Evolutionary conservation across 2,329 filamentous ascomycete genomes (phyloP).

Genomic region (Moelleriella libera): DNA sequence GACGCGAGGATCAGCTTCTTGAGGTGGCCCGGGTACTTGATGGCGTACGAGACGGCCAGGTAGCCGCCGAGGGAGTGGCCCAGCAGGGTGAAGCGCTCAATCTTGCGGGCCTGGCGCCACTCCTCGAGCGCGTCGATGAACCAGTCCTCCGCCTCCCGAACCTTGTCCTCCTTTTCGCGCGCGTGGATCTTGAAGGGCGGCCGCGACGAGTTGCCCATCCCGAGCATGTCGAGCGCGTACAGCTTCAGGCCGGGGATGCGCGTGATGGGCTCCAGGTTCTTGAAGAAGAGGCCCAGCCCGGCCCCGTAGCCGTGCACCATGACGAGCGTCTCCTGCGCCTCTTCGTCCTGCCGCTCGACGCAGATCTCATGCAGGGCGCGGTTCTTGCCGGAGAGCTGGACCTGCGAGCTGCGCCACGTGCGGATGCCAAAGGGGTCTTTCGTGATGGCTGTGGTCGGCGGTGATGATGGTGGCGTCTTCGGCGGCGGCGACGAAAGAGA

Average conservation of each 20-base stretch:
- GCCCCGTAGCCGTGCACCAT: conserved; percentile 97
- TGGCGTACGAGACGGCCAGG: conserved; percentile 82
- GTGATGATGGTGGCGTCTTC: too few species aligned
- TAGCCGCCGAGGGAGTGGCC: conserved; percentile 93
- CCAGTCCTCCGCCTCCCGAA: conserved; percentile 83
- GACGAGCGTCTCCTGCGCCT: conserved; percentile 73
- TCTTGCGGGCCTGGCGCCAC: conserved; percentile 77
- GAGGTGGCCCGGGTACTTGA: conserved; percentile 88
- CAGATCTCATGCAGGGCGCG: conserved; percentile 87
- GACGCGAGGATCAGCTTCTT: conserved; percentile 95
- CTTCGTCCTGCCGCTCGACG: conserved; percentile 68
- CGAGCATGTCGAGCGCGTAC: conserved; percentile 87
- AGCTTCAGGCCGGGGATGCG: conserved; percentile 71
- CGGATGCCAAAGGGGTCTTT: conserved; percentile 74
- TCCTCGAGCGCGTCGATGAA: conserved; percentile 95
- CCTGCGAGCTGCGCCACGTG: conserved; percentile 74
- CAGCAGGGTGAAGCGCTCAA: conserved; percentile 85
- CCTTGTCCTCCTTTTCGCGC: conserved; percentile 67
- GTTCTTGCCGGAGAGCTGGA: conserved; percentile 72
- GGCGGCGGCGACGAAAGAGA: conserved; percentile 3
- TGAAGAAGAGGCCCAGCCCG: conserved; percentile 94
- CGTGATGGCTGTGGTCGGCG: conserved; percentile 20
- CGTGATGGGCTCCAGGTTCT: conserved; percentile 84
- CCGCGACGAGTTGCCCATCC: conserved; percentile 80
- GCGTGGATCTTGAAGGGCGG: conserved; percentile 75